Base-by-base conservation (phyloP, 768 basidiomycete species). In the Mycena rosella region DNA sequence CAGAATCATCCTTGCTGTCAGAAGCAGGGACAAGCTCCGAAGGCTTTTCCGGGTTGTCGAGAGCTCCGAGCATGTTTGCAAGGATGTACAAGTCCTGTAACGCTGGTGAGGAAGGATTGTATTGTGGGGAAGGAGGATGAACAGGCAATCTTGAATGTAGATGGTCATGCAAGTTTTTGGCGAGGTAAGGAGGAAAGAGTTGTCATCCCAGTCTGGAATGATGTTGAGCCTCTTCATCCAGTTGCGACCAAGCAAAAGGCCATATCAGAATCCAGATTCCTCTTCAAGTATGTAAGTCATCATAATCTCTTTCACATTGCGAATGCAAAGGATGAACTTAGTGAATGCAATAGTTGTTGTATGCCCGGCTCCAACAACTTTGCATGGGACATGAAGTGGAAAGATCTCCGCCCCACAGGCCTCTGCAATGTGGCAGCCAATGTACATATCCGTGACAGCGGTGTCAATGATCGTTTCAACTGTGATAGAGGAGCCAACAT, bases 381-480 rank as follows among this genome's bases (percentile, higher is more conserved):
- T 57, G 42, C 47, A n/a, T 0, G 68, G 63, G 14, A 20, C 32
- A 4, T 14, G 4, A 18, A 69, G 40, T n/a, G 40, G 27, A n/a
- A 54, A 69, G 32, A 65, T 53, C 22, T 65, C 58, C 5, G 59
- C 57, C n/a, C 27, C 29, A 5, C 49, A 49, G 5, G 13, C 30
- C 0, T 32, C 14, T 6, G 47, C 60, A 20, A 70, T 58, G 32
- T 30, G 27, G 8, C 48, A 9, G 24, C 20, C 42, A 32, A 69
- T 54, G 42, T 58, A 70, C 36, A 61, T 57, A 26, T 70, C 65
- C 0, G 47, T 11, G 42, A 65, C 65, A 22, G 65, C 60, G n/a
- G 69, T 70, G 60, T 70, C 59, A 15, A 61, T 44, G 40, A 70
- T 70, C 11, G 29, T 63, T 5, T 66, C 32, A 27, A 67, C 69